A percentile compares a stretch with the other conserved stretches of the same genome.
Conservation (phyloP, 1,139 yeast species). For the Yamadazyma blattariae region DNA sequence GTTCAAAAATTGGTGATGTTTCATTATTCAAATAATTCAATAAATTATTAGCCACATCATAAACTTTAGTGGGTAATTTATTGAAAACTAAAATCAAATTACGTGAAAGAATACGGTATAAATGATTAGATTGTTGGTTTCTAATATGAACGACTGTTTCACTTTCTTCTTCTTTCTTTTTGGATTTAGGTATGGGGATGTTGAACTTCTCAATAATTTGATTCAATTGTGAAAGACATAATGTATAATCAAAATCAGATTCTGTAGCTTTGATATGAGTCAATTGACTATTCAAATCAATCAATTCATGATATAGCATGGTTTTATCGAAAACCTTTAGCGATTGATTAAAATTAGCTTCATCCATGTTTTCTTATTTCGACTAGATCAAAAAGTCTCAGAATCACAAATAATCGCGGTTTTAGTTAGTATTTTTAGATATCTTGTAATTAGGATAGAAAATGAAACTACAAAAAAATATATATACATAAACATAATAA, state of each 20-base stretch:
- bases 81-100: slow-evolving; percentile 27
- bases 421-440: no score
- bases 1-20: slow-evolving; percentile 19
- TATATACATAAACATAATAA: no score
- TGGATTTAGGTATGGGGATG: slow-evolving; percentile 10
- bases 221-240: slow-evolving; percentile 15
- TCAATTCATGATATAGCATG: slow-evolving; percentile 23
- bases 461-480: no score
- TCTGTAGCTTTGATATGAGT: slow-evolving; percentile 9
- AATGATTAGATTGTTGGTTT: slow-evolving; percentile 18
- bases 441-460: no score
- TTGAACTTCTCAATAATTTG: slow-evolving; percentile 19
- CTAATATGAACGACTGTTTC: slow-evolving; percentile 1
- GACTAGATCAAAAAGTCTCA: neutral
- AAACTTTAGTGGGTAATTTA: slow-evolving; percentile 34
- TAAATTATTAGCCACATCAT: slow-evolving; percentile 38
- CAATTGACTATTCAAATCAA: slow-evolving; percentile 21
- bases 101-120: slow-evolving; percentile 30
- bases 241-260: slow-evolving; percentile 14
- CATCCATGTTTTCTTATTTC: slow-evolving; percentile 11
- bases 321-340: slow-evolving; percentile 19
- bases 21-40: slow-evolving; percentile 25
- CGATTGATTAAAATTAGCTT: slow-evolving; percentile 15
- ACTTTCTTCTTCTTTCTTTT: slow-evolving; percentile 13
- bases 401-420: no score